Evolutionary conservation across 371 early-diverging fungal species (phyloP), one percentile per base, ranked within the genome.

Genomic region (Rhizopus sp.): DNA sequence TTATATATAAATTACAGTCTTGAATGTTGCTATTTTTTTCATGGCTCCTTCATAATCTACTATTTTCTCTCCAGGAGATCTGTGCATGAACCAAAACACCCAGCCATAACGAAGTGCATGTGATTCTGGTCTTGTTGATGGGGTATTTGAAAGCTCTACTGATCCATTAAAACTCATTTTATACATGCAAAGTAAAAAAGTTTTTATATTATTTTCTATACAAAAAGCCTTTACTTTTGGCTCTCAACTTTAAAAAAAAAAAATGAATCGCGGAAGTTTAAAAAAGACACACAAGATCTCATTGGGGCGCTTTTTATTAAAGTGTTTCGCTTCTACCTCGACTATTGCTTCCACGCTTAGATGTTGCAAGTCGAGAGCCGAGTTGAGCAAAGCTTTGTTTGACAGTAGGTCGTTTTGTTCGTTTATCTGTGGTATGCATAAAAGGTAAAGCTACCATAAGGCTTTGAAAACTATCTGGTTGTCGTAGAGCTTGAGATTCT

Each of bases 11-110:
- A 75, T 58, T 81, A 90, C 91, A 62, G 93, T 88, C 32, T 85
- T 77, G 72, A 95, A 92, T 0, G 92, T 81, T 15, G 90, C 89
- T 50, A 94, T 84, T 61, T 84, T 87, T 65, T 90, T 91, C 89
- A 97, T 94, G 0, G 86, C 84, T 32, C 83, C 84, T 72, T 90
- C 93, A 72, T 97, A 95, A 78, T 94, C 86, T 66, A 80, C 70
- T 54, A 94, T 90, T 73, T 93, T 93, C 57, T 90, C 84, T 53
- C 92, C 88, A 10, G 93, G 94, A 17, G 85, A 74, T 37, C 95
- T 87, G 73, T 93, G 93, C 92, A 95, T 93, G 63, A 92, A 94
- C 89, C 90, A 93, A 69, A 90, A 90, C 3, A 89, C 86, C 93
- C 93, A 93, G 7, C 87, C 74, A 53, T 75, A 83, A 49, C 67